Evolutionary conservation across 768 basidiomycete genomes (phyloP), one percentile per base, ranked within the genome.

Genomic region (Suillus ampliporus): DNA sequence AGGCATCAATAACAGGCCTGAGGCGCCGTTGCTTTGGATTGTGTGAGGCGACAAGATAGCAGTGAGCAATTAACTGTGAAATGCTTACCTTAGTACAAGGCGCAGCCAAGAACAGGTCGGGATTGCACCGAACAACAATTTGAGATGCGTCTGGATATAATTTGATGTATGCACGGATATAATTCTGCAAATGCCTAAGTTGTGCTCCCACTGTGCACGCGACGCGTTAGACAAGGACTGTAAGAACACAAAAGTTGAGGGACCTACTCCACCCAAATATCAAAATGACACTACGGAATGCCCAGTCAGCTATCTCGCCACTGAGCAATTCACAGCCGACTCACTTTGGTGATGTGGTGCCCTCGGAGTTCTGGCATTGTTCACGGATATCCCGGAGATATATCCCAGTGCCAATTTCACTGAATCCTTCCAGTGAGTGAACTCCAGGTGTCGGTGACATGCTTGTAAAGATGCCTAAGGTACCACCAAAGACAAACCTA

Each of bases 211-310:
- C 72, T 73, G 48, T 17, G 31, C 1, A 21, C 9, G 41, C 1
- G 26, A 41, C 66, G 31, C 62, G 5, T 61, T 52, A 15, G 34
- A 15, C 8, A 44, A 44, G n/a, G 43, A 43, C 40, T 41, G 34
- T 5, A 44, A 1, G 35, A 9, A 50, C 31, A 10, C 35, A 44
- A 21, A 34, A 37, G 9, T 37, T 9, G 14, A 26, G n/a, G 34
- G 17, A 6, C 71, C 43, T 43, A 73, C 72, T 68, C 72, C 72
- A 73, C n/a, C 72, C 72, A 21, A 73, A 72, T 14, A 73, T 66
- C 15, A 73, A 66, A 51, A 73, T 74, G 9, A 74, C 63, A 19
- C 72, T 73, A 47, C 11, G n/a, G 21, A 50, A 35, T 48, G 7
- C 0, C 2, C 60, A 50, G 15, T 44, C 43, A 44, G 43, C 10